These are phyloP conservation scores for Pelomyxa schiedti DNA, from an alignment of 78 protist species.

Conservation along the genomic window DNA sequence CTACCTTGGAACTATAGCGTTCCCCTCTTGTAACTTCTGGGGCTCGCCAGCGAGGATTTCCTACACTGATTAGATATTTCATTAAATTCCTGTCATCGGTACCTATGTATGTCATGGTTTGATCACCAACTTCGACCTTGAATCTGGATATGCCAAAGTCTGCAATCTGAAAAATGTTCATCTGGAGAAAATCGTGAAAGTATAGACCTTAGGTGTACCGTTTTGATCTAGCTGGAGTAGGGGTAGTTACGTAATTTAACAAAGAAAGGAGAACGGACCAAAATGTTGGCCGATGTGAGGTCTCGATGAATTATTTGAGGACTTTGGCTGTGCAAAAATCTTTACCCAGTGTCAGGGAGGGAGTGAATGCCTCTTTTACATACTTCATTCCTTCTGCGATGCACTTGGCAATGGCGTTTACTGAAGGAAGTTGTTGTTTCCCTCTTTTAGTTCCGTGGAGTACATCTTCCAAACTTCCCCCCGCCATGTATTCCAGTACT, in stretches of 20 bases:
- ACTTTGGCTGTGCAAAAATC: slow-evolving; percentile 27
- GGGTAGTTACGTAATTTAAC: slow-evolving; percentile 7
- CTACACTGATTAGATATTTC: no score
- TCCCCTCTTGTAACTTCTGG: no score
- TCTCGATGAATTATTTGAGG: slow-evolving; percentile 48
- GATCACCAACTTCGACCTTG: slow-evolving; percentile 35
- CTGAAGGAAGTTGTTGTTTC: slow-evolving; percentile 12
- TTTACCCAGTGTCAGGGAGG: no score
- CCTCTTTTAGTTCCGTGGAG: slow-evolving; percentile 9
- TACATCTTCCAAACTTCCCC: slow-evolving; percentile 39
- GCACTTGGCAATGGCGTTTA: slow-evolving; percentile 17
- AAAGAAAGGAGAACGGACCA: slow-evolving; percentile 3
- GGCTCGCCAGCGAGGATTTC: no score
- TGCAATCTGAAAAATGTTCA: slow-evolving; percentile 19
- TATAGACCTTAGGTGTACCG: no score
- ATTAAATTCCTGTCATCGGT: no score
- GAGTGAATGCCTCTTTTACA: no score
- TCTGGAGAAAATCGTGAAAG: no score
- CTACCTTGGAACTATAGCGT: no score
- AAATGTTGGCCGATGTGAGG: slow-evolving; percentile 23
- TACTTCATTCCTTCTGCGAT: slow-evolving; percentile 37
- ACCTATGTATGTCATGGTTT: slow-evolving; percentile 40
- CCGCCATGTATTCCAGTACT: slow-evolving; percentile 24
- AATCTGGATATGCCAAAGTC: slow-evolving; percentile 40
- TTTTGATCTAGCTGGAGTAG: no score